Evolutionary conservation across 345 rosid species (phyloP), one percentile per base, ranked within the genome.

Genomic region (Citrus unshiu): DNA sequence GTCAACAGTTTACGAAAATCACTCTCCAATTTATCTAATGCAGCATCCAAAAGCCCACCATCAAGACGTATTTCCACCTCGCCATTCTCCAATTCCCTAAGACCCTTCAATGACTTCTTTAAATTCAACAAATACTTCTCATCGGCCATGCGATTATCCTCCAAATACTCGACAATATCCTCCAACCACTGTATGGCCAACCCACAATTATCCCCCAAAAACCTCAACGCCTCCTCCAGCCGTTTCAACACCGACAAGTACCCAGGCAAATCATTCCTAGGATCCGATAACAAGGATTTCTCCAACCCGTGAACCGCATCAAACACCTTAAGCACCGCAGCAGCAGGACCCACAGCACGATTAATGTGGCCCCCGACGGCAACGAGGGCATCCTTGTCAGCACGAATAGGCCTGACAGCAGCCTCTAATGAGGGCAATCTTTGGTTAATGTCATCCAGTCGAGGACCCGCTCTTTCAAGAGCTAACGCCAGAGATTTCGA

Each of bases 271-370:
- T 96, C 97, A 58, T 84, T 88, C 75, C 87, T 84, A 1, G 98
- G 98, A 79, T 96, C 98, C 2, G 99, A 94, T 40, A 96, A 80
- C 40, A 96, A 82, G 9, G 96, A 93, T 83, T 91, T 93, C 84
- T 96, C 99, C 27, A 96, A 89, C 29, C 99, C 99, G 72, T 96
- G 98, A 34, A 96, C 98, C 0, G 98, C 98, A 85, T 94, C 98
- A 67, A 96, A 96, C 43, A 96, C 99, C 93, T 94, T 96, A 56
- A 96, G 99, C 74, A 96, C 99, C 0, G 99, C 98, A 0, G 99
- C 98, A 22, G 99, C 99, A 64, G 99, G 99, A 60, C 97, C 98
- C 54, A 96, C 98, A 9, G 99, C 99, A 35, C 98, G 94, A 86
- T 96, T 93, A 79, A 96, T 96, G 81, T 96, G 97, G 2, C 98